phyloP scores from a whole-genome alignment of 1,284 basidiomycete genomes.

The Fistulinella staudtii region DNA sequence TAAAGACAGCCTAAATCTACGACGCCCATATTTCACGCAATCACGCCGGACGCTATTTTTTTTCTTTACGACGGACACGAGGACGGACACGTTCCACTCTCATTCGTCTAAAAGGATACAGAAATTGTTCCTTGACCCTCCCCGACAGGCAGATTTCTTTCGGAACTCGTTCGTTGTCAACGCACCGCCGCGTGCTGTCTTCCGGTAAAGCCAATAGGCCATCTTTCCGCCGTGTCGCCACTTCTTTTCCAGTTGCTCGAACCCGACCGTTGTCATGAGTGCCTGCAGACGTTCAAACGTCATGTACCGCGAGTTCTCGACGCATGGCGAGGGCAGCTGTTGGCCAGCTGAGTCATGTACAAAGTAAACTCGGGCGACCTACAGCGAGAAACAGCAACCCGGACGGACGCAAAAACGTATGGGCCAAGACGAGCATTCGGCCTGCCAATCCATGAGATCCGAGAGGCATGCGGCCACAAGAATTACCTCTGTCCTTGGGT shows the following conservation, averaged over 20 bases:
- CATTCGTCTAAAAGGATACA: constrained; percentile 46
- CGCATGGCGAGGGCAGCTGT: constrained; percentile 77
- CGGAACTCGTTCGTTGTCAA: constrained; percentile 32
- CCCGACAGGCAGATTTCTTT: constrained; percentile 58
- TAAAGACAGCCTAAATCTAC: constrained; percentile 1
- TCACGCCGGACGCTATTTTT: constrained; percentile 7
- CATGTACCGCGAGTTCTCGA: constrained; percentile 80
- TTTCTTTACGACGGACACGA: background rate
- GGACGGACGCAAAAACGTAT: constrained; percentile 51
- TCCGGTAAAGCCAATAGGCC: constrained; percentile 70
- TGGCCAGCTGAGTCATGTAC: background rate
- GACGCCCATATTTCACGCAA: constrained; percentile 9
- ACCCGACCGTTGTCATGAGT: constrained; percentile 65
- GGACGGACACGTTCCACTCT: background rate
- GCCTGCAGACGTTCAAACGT: constrained; percentile 52
- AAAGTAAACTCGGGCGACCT: constrained; percentile 25
- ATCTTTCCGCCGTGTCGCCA: constrained; percentile 71
- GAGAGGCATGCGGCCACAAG: background rate
- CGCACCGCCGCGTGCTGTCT: constrained; percentile 24
- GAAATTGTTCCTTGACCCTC: constrained; percentile 80
- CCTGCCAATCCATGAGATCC: constrained; percentile 42
- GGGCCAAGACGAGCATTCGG: constrained; percentile 66
- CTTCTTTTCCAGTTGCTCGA: constrained; percentile 52
- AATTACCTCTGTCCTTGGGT: constrained; percentile 66
- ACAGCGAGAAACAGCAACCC: constrained; percentile 75